Evolutionary conservation across 2,329 filamentous ascomycete genomes (phyloP), one percentile per base, ranked within the genome.

Genomic region (Aspergillus puulaauensis): DNA sequence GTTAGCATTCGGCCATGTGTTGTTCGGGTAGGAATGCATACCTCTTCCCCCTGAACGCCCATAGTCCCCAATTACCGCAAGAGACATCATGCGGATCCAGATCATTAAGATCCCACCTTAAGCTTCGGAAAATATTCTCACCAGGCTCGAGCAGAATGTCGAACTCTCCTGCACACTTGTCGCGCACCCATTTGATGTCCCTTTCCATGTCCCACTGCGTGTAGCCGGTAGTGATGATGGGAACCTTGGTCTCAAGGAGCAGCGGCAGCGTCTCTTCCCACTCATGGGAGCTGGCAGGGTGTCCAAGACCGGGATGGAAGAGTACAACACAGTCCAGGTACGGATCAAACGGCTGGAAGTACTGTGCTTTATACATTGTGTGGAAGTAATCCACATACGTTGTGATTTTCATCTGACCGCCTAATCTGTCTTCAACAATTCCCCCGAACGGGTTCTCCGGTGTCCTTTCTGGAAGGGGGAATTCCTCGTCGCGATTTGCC

Each of bases 301-400:
- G 95, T 12, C 95, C 96, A 17, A 99, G 83, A 8, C 96, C 96
- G 0, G 96, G 96, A 70, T 99, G 96, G 82, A 98, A 99, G 52
- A 97, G 84, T 69, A 99, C 87, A 71, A 99, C 96, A 75, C 90
- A 95, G 80, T 99, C 95, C 74, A 99, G 96, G 79, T 99, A 99
- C 1, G 95, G 95, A 72, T 99, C 95, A 72, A 96, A 97, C 0
- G 96, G 95, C 57, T 90, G 86, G 78, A 98, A 99, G 71, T 93
- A 85, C 48, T 91, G 89, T 0, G 93, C 90, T 72, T 92, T 86
- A 78, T 99, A 93, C 66, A 99, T 85, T 2, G 91, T 98, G 76
- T 99, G 93, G 79, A 96, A 99, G 79, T 99, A 97, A 67, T 99
- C 95, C 52, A 98, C 93, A 69, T 93, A 96, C 0, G 96, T 99